phyloP scores from a whole-genome alignment of 1,284 basidiomycete genomes.

The Mrakiaceae sp. region DNA sequence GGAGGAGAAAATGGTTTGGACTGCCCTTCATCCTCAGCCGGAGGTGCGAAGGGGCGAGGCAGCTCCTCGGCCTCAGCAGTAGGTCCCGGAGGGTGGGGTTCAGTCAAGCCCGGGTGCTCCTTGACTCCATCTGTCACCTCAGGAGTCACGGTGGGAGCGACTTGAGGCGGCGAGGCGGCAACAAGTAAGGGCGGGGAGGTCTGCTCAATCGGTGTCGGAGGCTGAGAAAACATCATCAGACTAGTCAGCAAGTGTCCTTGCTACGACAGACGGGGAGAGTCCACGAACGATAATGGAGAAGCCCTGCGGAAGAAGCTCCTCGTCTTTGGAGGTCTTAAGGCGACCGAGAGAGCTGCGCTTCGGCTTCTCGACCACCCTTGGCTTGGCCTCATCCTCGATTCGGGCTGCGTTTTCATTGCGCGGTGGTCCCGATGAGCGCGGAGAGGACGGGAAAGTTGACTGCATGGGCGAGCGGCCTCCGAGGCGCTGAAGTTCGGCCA shows the following conservation, averaged over 20 bases:
- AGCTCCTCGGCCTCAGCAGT: background rate
- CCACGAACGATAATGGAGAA: background rate
- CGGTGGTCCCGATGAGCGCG: background rate
- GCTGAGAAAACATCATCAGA: background rate
- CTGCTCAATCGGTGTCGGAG: conserved; percentile 5
- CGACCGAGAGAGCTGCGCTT: background rate
- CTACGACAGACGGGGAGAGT: no score
- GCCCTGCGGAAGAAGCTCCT: conserved; percentile 8
- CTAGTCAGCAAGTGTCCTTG: background rate
- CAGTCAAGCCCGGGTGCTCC: background rate
- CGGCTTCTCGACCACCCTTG: background rate
- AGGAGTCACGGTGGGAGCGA: background rate
- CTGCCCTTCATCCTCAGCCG: background rate
- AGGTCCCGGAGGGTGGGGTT: background rate
- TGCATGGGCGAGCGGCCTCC: background rate
- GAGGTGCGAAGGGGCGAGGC: background rate
- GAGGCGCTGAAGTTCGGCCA: conserved; percentile 2
- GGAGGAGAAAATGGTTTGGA: background rate
- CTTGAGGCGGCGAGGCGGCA: background rate
- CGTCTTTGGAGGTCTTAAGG: conserved; percentile 1
- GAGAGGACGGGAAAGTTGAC: background rate
- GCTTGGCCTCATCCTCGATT: conserved; percentile 1
- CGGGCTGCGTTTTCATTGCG: conserved; percentile 13
- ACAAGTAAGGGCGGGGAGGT: background rate
- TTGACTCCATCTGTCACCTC: background rate